Conservation (phyloP, 495 filamentous ascomycete species). For the Wilcoxina mikolae region DNA sequence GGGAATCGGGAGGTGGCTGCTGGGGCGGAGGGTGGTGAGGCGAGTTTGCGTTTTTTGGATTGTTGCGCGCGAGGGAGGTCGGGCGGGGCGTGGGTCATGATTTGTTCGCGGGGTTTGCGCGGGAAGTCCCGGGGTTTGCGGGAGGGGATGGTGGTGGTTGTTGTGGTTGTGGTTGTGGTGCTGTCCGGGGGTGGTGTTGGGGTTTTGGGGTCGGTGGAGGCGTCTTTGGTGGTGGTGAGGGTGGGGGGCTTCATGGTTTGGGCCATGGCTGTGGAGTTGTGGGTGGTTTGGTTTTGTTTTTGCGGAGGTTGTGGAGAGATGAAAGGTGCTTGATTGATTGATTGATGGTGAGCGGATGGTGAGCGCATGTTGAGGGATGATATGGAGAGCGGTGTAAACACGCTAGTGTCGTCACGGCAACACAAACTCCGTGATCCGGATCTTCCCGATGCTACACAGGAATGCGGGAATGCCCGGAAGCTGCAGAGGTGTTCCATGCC, state of each 20-base stretch:
- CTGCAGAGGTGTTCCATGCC: too few relatives aligned
- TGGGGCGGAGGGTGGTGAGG: neutral
- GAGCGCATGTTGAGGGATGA: too few relatives aligned
- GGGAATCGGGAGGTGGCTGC: neutral
- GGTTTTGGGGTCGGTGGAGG: conserved; percentile 2
- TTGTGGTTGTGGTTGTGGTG: neutral
- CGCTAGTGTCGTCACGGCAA: too few relatives aligned
- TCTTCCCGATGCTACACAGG: too few relatives aligned
- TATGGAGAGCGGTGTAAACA: too few relatives aligned
- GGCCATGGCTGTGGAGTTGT: neutral
- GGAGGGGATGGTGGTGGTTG: neutral
- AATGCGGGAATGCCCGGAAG: too few relatives aligned
- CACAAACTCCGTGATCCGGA: too few relatives aligned
- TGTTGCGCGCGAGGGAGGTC: neutral
- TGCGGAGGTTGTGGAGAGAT: too few relatives aligned
- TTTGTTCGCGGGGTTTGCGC: neutral
- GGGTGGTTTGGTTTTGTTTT: too few relatives aligned
- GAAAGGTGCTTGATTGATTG: too few relatives aligned
- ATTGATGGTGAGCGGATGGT: too few relatives aligned
- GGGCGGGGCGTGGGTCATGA: too few relatives aligned
- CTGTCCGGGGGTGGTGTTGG: neutral
- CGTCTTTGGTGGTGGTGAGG: neutral
- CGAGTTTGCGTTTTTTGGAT: conserved; percentile 6
- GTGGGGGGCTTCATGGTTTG: neutral
- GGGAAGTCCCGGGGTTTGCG: neutral